Evolutionary conservation across 139 green algal genomes (phyloP).

Genomic region (Tetradesmus obliquus): DNA sequence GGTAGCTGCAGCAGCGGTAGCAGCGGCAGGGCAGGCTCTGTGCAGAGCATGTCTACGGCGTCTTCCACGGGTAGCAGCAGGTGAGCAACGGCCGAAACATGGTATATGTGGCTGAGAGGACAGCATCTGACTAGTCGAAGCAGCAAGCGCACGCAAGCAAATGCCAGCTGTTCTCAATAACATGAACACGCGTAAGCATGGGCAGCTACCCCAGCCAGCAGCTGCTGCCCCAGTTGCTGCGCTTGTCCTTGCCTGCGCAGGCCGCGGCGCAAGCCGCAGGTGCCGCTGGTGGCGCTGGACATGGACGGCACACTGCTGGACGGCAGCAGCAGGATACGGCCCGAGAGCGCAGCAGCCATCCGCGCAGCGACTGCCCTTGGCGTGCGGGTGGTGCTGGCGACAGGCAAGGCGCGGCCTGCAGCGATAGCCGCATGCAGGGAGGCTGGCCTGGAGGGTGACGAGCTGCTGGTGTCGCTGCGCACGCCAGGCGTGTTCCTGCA

Average conservation of each 20-base stretch:
- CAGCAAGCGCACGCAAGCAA: not conserved
- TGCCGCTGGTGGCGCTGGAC: constrained; percentile 79
- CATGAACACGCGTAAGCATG: not conserved
- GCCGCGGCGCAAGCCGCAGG: not conserved
- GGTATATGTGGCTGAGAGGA: not conserved
- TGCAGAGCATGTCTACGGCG: not conserved
- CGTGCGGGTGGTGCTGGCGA: constrained; percentile 89
- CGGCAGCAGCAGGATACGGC: constrained; percentile 67
- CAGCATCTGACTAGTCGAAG: not conserved
- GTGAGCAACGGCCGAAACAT: not conserved
- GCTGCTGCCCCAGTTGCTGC: not conserved
- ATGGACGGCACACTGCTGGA: constrained; percentile 89
- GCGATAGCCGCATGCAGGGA: constrained; percentile 72
- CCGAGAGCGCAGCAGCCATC: constrained; percentile 75
- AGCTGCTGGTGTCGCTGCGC: constrained; percentile 68
- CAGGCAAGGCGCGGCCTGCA: constrained; percentile 94
- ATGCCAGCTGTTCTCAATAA: not conserved
- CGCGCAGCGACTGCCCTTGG: constrained; percentile 67
- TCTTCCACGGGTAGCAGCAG: not conserved
- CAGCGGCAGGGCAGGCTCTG: not conserved
- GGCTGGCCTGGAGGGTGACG: constrained; percentile 73
- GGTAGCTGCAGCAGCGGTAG: not conserved
- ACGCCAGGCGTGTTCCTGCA: constrained; percentile 92
- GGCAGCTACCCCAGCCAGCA: not conserved
- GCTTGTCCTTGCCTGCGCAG: not conserved